These are phyloP conservation scores for Passiflora organensis DNA, from an alignment of 345 rosid genomes.

Conservation along the genomic window DNA sequence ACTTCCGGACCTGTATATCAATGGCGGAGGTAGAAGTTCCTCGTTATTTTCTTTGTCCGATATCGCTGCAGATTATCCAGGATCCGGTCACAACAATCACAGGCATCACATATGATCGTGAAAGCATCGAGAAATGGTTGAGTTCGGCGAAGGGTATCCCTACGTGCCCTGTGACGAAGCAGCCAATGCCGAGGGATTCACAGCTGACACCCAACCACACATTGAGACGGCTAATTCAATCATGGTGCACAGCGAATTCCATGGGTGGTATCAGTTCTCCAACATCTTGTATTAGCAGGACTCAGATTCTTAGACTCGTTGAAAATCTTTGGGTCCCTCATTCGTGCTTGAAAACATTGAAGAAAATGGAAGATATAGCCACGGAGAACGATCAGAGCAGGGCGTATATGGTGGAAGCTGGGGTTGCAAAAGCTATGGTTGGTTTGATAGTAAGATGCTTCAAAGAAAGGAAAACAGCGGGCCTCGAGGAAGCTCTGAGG, in stretches of 20 bases:
- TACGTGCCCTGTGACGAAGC: slow-evolving; percentile 53
- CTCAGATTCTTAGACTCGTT: slow-evolving; percentile 22
- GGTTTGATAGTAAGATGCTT: slow-evolving; percentile 20
- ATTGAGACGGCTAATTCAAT: slow-evolving; percentile 43
- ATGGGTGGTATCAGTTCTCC: slow-evolving; percentile 27
- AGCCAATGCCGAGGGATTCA: slow-evolving; percentile 34
- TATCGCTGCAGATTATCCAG: slow-evolving; percentile 53
- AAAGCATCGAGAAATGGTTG: slow-evolving; percentile 57
- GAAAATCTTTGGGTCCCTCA: slow-evolving; percentile 22
- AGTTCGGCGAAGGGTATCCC: slow-evolving; percentile 13
- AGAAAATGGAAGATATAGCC: slow-evolving; percentile 30
- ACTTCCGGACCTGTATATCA: no score
- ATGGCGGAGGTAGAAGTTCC: slow-evolving; percentile 50
- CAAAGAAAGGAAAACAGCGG: slow-evolving; percentile 6
- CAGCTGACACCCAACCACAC: slow-evolving; percentile 51
- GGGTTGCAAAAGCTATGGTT: slow-evolving; percentile 23
- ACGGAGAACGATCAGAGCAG: slow-evolving; percentile 30
- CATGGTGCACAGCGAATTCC: slow-evolving; percentile 35
- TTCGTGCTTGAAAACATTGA: slow-evolving; percentile 9
- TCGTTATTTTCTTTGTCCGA: slow-evolving; percentile 48
- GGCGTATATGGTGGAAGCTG: slow-evolving; percentile 31
- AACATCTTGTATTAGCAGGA: slow-evolving; percentile 23
- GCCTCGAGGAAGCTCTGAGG: slow-evolving; percentile 36
- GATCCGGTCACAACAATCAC: slow-evolving; percentile 60
- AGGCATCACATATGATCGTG: slow-evolving; percentile 56